phyloP scores from a whole-genome alignment of 148 eudicot genomes.

The Rhododendron kiyosumense region DNA sequence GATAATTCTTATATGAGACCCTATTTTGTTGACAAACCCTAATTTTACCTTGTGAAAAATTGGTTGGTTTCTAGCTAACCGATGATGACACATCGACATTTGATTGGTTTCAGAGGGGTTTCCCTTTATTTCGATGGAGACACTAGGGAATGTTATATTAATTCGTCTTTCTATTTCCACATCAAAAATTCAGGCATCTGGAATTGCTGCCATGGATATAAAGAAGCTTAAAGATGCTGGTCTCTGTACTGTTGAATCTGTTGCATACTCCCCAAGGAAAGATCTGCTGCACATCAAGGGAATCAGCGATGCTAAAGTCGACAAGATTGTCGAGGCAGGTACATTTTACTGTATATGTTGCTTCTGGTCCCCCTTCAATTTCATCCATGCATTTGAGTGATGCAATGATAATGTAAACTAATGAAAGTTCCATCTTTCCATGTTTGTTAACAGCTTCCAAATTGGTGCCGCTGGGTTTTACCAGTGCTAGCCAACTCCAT shows the following conservation, averaged over 20 bases:
- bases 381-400: not conserved
- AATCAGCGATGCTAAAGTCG: constrained; percentile 97
- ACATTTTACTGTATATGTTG: constrained; percentile 9
- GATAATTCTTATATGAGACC: not conserved
- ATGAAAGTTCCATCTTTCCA: constrained; percentile 10
- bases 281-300: constrained; percentile 96
- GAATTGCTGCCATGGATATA: constrained; percentile 84
- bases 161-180: not conserved
- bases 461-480: constrained; percentile 90
- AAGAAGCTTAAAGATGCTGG: constrained; percentile 98
- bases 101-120: not conserved
- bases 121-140: not conserved
- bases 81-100: not conserved
- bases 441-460: constrained; percentile 67
- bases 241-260: constrained; percentile 86
- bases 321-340: constrained; percentile 96
- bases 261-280: constrained; percentile 87
- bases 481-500: constrained; percentile 91
- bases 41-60: not conserved
- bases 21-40: not conserved
- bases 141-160: not conserved
- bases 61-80: not conserved
- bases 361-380: not conserved
- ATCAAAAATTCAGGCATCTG: constrained; percentile 51
- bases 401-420: not conserved